Percentiles rank a stretch among this genome's conserved stretches.
These are phyloP conservation scores for Fusarium sp. DNA, from an alignment of 2,329 filamentous ascomycete genomes.

Conservation along the genomic window DNA sequence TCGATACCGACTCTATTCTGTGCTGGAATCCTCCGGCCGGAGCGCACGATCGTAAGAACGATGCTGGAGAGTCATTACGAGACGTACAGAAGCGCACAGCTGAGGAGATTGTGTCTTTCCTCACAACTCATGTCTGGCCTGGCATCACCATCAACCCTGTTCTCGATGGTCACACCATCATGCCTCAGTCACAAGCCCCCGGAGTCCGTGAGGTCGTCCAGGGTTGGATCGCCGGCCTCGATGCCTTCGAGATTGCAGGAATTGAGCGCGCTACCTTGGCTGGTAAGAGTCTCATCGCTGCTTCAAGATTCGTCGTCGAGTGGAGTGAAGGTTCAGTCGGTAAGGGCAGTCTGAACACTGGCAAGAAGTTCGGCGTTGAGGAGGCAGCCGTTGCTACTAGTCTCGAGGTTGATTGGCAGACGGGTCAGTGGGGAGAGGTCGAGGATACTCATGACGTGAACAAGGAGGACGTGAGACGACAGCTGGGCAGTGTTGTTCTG, in stretches of 20 bases:
- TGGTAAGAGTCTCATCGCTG: conserved; percentile 86
- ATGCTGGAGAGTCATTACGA: conserved; percentile 70
- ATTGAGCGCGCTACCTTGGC: conserved; percentile 86
- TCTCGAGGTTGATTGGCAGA: conserved; percentile 92
- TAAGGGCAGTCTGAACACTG: conserved; percentile 53
- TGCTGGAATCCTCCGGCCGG: conserved; percentile 79
- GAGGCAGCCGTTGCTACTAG: conserved; percentile 82
- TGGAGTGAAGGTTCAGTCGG: conserved; percentile 82
- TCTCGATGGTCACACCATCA: conserved; percentile 80
- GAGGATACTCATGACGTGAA: conserved; percentile 98
- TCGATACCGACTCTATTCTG: conserved; percentile 90
- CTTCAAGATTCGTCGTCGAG: conserved; percentile 80
- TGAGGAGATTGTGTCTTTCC: conserved; percentile 75
- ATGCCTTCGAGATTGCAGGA: conserved; percentile 84
- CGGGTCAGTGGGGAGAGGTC: conserved; percentile 91
- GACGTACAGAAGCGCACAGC: conserved; percentile 77
- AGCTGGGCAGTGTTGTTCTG: conserved; percentile 87
- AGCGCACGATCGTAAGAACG: conserved; percentile 59
- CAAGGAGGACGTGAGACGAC: conserved; percentile 86
- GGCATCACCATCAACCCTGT: conserved; percentile 81
- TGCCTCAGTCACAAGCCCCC: conserved; percentile 78
- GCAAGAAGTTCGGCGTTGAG: conserved; percentile 76
- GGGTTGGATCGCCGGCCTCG: conserved; percentile 79
- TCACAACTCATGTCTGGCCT: conserved; percentile 83
- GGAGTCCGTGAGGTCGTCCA: conserved; percentile 81